These are phyloP conservation scores for Pochonia chlamydosporia DNA, from an alignment of 2,329 filamentous ascomycete genomes.

Conservation along the genomic window DNA sequence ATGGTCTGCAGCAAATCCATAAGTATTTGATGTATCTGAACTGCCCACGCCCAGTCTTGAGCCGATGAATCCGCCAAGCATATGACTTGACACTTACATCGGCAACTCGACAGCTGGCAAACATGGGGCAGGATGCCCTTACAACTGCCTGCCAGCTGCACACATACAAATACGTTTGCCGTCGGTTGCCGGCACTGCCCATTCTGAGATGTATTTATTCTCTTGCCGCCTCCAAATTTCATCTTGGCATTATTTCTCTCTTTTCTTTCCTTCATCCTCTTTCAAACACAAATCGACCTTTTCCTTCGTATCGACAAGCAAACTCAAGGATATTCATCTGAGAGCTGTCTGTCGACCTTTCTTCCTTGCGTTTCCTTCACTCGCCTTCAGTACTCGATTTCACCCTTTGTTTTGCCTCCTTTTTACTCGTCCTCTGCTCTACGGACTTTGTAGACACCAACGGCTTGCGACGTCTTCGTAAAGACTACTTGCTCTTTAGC, in stretches of 20 bases:
- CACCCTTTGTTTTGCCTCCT: neutral
- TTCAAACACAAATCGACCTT: neutral
- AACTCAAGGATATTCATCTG: neutral
- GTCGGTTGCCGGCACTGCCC: neutral
- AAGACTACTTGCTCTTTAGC: constrained; percentile 11
- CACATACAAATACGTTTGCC: neutral
- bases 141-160: constrained; percentile 7
- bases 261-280: neutral
- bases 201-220: constrained; percentile 1
- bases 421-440: constrained; percentile 2
- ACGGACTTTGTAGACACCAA: neutral
- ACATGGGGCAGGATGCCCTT: constrained; percentile 4
- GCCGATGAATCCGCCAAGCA: no score
- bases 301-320: neutral
- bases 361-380: neutral
- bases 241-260: neutral
- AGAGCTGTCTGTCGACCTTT: neutral
- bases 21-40: no score
- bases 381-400: neutral
- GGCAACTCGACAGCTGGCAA: constrained; percentile 6
- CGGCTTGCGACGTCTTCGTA: neutral
- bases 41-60: no score
- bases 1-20: no score
- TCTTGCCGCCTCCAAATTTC: neutral
- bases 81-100: no score